Evolutionary conservation across 2,329 filamentous ascomycete species (phyloP).

Genomic region (Aspergillus fumigatiaffinis): DNA sequence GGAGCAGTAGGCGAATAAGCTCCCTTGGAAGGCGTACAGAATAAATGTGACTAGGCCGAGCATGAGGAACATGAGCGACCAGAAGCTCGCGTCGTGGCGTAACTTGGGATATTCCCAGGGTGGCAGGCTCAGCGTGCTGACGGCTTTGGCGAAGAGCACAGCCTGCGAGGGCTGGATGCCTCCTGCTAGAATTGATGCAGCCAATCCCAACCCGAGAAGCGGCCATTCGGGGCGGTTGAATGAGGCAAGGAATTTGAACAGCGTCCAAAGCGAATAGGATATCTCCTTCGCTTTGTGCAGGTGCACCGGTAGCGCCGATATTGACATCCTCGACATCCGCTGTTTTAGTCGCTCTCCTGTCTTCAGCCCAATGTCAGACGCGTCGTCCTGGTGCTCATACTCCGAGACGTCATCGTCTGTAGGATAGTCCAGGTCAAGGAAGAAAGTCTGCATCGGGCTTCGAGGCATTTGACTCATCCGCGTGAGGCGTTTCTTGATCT

Average conservation of each 20-base stretch:
- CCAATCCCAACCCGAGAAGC: slow-evolving; percentile 65
- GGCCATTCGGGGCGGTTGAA: slow-evolving; percentile 79
- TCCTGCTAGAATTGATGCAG: slow-evolving; percentile 65
- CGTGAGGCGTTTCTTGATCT: background rate
- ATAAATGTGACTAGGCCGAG: slow-evolving; percentile 67
- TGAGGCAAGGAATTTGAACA: slow-evolving; percentile 73
- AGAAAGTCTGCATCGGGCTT: background rate
- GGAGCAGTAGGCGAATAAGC: slow-evolving; percentile 82
- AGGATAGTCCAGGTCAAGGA: background rate
- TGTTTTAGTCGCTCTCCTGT: background rate
- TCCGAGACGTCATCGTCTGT: background rate
- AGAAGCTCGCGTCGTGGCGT: slow-evolving; percentile 72
- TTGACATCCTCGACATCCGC: background rate
- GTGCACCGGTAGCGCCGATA: background rate
- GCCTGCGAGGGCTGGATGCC: slow-evolving; percentile 72
- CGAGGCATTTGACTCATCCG: background rate
- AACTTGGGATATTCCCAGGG: slow-evolving; percentile 53
- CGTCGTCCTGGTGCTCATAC: background rate
- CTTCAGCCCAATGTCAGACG: background rate
- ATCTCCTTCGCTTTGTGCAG: background rate
- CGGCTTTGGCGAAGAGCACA: slow-evolving; percentile 86
- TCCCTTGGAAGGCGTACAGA: slow-evolving; percentile 66
- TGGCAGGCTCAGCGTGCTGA: slow-evolving; percentile 64
- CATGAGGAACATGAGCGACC: slow-evolving; percentile 85
- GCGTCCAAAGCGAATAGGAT: slow-evolving; percentile 64